phyloP scores from a whole-genome alignment of 495 filamentous ascomycete species.

The Penicillium taxi region DNA sequence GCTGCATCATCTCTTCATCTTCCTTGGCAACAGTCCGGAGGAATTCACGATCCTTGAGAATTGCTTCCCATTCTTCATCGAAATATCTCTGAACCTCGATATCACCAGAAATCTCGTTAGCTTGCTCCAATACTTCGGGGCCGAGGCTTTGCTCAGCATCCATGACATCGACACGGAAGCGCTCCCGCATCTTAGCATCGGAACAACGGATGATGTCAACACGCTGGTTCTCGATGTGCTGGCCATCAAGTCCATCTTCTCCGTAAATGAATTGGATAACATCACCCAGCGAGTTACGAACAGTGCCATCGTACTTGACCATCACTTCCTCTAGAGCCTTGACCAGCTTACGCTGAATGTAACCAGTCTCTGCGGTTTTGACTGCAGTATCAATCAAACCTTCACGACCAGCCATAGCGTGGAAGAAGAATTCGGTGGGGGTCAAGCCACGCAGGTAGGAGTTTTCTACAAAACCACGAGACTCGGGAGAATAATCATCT shows the following conservation, averaged over 20 bases:
- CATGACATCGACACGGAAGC: slow-evolving; percentile 94
- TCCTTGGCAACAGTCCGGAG: slow-evolving; percentile 61
- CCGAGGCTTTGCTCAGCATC: slow-evolving; percentile 54
- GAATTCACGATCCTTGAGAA: slow-evolving; percentile 64
- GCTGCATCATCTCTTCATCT: slow-evolving; percentile 72
- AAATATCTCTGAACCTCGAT: slow-evolving; percentile 73
- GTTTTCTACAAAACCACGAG: slow-evolving; percentile 97
- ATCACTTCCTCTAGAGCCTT: slow-evolving; percentile 97
- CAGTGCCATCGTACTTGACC: slow-evolving; percentile 95
- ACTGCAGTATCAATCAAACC: slow-evolving; percentile 99
- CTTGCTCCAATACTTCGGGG: slow-evolving; percentile 73
- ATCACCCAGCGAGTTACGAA: slow-evolving; percentile 92
- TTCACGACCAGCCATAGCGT: slow-evolving; percentile 99
- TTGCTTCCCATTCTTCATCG: slow-evolving; percentile 80
- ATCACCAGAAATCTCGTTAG: slow-evolving; percentile 79
- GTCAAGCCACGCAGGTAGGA: slow-evolving; percentile 95
- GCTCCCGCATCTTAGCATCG: slow-evolving; percentile 60
- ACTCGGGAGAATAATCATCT: slow-evolving; percentile 96
- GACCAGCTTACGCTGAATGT: slow-evolving; percentile 96
- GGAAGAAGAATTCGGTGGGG: slow-evolving; percentile 97
- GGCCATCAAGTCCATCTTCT: slow-evolving; percentile 90
- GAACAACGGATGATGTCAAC: slow-evolving; percentile 79
- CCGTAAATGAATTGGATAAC: slow-evolving; percentile 97
- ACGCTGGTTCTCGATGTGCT: slow-evolving; percentile 81
- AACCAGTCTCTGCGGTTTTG: slow-evolving; percentile 98